A percentile compares a stretch with the other conserved stretches of the same genome.
Conservation (phyloP, 768 basidiomycete species). For the Panaeolus cyanescens region DNA sequence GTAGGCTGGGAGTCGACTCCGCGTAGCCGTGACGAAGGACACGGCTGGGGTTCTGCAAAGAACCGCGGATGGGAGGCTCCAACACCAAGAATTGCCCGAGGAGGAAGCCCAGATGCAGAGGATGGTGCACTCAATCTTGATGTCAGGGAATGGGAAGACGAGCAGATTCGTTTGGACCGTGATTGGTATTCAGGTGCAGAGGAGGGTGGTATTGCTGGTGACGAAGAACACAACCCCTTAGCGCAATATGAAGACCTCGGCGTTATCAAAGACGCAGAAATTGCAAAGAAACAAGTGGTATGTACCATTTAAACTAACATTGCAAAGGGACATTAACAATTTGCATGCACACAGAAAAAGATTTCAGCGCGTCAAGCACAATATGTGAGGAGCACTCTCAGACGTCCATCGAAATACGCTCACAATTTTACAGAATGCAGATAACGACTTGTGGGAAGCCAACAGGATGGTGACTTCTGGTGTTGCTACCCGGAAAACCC, state of each 20-base stretch:
- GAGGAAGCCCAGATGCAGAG: slow-evolving; percentile 70
- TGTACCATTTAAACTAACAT: slow-evolving; percentile 20
- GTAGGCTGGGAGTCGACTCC: slow-evolving; percentile 96
- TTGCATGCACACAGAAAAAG: slow-evolving; percentile 56
- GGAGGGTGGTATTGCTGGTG: slow-evolving; percentile 81
- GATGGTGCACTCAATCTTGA: slow-evolving; percentile 67
- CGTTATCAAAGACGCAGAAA: slow-evolving; percentile 67
- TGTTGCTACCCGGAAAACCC: slow-evolving; percentile 80
- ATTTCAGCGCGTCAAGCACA: slow-evolving; percentile 95
- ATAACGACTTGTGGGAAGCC: slow-evolving; percentile 98
- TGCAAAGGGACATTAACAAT: slow-evolving; percentile 16
- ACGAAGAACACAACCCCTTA: slow-evolving; percentile 92
- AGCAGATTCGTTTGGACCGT: slow-evolving; percentile 86
- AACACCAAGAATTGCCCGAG: slow-evolving; percentile 70
- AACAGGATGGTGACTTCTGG: slow-evolving; percentile 98
- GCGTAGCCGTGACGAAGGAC: slow-evolving; percentile 49
- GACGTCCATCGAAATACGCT: slow-evolving; percentile 6
- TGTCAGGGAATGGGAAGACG: slow-evolving; percentile 95
- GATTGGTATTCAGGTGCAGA: slow-evolving; percentile 97
- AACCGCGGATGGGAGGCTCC: slow-evolving; percentile 79
- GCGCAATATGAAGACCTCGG: slow-evolving; percentile 90
- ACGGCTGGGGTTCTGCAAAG: slow-evolving; percentile 64
- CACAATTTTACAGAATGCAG: slow-evolving; percentile 71
- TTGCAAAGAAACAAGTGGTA: slow-evolving; percentile 75
- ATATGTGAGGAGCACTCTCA: slow-evolving; percentile 61